phyloP scores from a whole-genome alignment of 2,329 filamentous ascomycete species.

The Ilyonectria sp. region DNA sequence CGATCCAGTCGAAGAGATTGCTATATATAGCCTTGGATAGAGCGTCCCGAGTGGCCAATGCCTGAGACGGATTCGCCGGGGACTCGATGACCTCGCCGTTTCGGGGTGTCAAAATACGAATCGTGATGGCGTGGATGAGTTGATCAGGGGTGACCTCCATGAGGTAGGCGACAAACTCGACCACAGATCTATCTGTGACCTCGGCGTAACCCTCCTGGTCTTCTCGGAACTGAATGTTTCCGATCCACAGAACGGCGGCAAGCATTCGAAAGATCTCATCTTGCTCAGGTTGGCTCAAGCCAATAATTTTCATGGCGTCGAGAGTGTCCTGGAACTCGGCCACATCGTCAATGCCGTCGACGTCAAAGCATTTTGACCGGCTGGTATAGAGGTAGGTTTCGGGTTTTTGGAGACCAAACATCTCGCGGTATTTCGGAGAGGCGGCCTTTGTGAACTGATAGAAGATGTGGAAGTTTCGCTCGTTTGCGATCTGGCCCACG shows the following conservation, averaged over 20 bases:
- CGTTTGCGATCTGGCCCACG: constrained; percentile 93
- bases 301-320: constrained; percentile 95
- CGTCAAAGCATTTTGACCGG: constrained; percentile 93
- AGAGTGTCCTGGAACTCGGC: constrained; percentile 92
- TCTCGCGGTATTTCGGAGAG: constrained; percentile 86
- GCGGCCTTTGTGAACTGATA: constrained; percentile 99
- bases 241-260: constrained; percentile 91
- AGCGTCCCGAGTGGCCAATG: constrained; percentile 88
- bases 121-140: constrained; percentile 89
- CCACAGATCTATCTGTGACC: constrained; percentile 89
- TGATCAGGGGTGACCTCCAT: constrained; percentile 87
- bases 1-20: constrained; percentile 99
- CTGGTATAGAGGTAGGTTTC: constrained; percentile 96
- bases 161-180: constrained; percentile 95
- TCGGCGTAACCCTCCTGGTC: constrained; percentile 91
- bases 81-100: constrained; percentile 78
- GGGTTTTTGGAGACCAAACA: constrained; percentile 92
- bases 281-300: constrained; percentile 88
- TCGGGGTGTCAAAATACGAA: constrained; percentile 83
- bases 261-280: constrained; percentile 98
- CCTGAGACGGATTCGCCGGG: constrained; percentile 90
- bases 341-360: constrained; percentile 92
- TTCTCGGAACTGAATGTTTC: constrained; percentile 92
- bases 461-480: constrained; percentile 99
- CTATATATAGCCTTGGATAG: constrained; percentile 96